A percentile compares a stretch with the other conserved stretches of the same genome.
Evolutionary conservation across 1,284 basidiomycete species (phyloP).

Genomic region (Golubevia pallescens): DNA sequence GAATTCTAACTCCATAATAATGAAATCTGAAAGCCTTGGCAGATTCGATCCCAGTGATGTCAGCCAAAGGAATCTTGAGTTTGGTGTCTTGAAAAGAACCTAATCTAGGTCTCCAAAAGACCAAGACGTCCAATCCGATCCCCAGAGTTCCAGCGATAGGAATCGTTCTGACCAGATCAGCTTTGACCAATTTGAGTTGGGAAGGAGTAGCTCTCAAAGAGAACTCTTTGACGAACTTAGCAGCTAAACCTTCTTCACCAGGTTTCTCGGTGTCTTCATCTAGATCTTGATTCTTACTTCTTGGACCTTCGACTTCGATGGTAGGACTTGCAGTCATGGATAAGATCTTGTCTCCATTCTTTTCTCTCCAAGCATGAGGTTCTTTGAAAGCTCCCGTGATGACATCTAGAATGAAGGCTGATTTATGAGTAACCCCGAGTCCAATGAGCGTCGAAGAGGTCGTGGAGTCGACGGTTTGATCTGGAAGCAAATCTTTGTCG

Average conservation of each 20-base stretch:
- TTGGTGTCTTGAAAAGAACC: slow-evolving; percentile 20
- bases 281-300: background rate
- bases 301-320: background rate
- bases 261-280: slow-evolving; percentile 7
- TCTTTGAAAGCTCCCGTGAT: background rate
- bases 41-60: slow-evolving; percentile 30
- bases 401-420: background rate
- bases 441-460: background rate
- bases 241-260: slow-evolving; percentile 17
- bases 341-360: background rate
- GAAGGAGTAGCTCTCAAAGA: slow-evolving; percentile 23
- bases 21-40: slow-evolving; percentile 37
- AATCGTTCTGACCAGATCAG: slow-evolving; percentile 31
- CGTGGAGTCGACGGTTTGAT: background rate
- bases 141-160: slow-evolving; percentile 39
- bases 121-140: slow-evolving; percentile 33
- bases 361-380: background rate
- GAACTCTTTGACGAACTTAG: slow-evolving; percentile 31
- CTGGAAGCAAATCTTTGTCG: background rate
- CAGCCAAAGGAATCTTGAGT: slow-evolving; percentile 36
- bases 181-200: slow-evolving; percentile 34
- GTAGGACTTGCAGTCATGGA: background rate
- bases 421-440: background rate
- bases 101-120: slow-evolving; percentile 36
- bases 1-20: slow-evolving; percentile 33